Evolutionary conservation across 805 yeast genomes (phyloP).

Genomic region (Groenewaldozyma salmanticensis): DNA sequence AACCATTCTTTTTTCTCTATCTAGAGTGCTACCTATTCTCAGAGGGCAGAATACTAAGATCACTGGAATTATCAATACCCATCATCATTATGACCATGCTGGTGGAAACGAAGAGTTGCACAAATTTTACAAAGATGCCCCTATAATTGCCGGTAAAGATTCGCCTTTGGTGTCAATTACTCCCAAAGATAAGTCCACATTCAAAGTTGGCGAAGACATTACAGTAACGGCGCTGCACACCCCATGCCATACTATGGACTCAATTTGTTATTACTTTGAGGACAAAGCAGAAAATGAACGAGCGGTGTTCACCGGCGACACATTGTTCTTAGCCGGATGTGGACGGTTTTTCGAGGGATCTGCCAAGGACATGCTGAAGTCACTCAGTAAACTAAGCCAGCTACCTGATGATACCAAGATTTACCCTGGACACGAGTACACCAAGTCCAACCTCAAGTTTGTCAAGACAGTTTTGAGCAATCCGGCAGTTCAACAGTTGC

Average conservation of each 20-base stretch:
- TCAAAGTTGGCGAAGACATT: slow-evolving; percentile 55
- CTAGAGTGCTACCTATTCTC: slow-evolving; percentile 1
- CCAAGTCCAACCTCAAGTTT: slow-evolving; percentile 69
- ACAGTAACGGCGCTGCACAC: slow-evolving; percentile 79
- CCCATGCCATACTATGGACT: slow-evolving; percentile 97
- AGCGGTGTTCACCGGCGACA: slow-evolving; percentile 92
- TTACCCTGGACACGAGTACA: slow-evolving; percentile 95
- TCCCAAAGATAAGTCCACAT: slow-evolving; percentile 53
- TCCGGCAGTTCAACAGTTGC: slow-evolving; percentile 45
- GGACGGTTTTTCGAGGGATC: slow-evolving; percentile 95
- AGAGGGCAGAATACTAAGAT: slow-evolving; percentile 36
- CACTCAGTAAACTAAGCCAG: slow-evolving; percentile 47
- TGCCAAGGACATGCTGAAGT: slow-evolving; percentile 66
- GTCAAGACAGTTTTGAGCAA: slow-evolving; percentile 53
- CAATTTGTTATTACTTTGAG: slow-evolving; percentile 72
- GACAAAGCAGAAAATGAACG: slow-evolving; percentile 55
- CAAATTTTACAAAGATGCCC: slow-evolving; percentile 35
- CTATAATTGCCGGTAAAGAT: slow-evolving; percentile 77
- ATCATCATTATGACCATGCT: slow-evolving; percentile 92
- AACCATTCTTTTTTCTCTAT: no score
- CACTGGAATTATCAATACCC: slow-evolving; percentile 82
- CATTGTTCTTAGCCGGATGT: slow-evolving; percentile 87
- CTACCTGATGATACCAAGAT: slow-evolving; percentile 66
- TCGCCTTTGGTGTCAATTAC: slow-evolving; percentile 64
- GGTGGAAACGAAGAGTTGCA: slow-evolving; percentile 58